Percentiles rank a stretch among this genome's conserved stretches.
Conservation (phyloP, 1,284 basidiomycete genomes). For the Phenoliferia sp. region DNA sequence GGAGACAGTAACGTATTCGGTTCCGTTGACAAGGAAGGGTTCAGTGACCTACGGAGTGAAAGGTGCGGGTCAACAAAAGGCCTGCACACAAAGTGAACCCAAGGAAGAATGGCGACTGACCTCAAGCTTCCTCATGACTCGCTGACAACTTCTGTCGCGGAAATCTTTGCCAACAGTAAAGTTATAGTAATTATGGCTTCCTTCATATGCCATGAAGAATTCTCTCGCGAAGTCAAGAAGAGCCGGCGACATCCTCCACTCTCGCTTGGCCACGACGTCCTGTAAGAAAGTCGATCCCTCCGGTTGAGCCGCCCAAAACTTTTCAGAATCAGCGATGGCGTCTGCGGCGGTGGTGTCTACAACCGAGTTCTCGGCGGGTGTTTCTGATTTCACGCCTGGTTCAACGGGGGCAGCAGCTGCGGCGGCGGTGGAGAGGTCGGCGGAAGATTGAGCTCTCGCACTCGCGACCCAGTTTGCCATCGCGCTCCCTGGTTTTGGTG, state of each 20-base stretch:
- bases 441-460: not conserved
- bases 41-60: slow-evolving; percentile 64
- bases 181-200: slow-evolving; percentile 86
- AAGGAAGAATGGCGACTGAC: slow-evolving; percentile 46
- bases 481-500: slow-evolving; percentile 72
- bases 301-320: slow-evolving; percentile 17
- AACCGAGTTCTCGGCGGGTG: slow-evolving; percentile 39
- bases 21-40: slow-evolving; percentile 77
- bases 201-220: slow-evolving; percentile 63
- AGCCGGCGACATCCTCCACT: slow-evolving; percentile 59
- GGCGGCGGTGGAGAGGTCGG: not conserved
- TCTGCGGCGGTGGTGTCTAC: not conserved
- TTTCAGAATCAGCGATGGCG: slow-evolving; percentile 14
- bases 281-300: slow-evolving; percentile 10
- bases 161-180: slow-evolving; percentile 84
- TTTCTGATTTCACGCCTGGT: slow-evolving; percentile 29
- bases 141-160: slow-evolving; percentile 34
- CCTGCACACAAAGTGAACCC: too few relatives aligned
- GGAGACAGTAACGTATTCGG: slow-evolving; percentile 90
- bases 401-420: slow-evolving; percentile 33
- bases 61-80: not conserved
- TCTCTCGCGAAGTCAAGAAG: slow-evolving; percentile 57
- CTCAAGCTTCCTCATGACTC: slow-evolving; percentile 80
- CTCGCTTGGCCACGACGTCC: slow-evolving; percentile 51
- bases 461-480: slow-evolving; percentile 52